Evolutionary conservation across 345 rosid species (phyloP).

Genomic region (Sisymbrium irio): DNA sequence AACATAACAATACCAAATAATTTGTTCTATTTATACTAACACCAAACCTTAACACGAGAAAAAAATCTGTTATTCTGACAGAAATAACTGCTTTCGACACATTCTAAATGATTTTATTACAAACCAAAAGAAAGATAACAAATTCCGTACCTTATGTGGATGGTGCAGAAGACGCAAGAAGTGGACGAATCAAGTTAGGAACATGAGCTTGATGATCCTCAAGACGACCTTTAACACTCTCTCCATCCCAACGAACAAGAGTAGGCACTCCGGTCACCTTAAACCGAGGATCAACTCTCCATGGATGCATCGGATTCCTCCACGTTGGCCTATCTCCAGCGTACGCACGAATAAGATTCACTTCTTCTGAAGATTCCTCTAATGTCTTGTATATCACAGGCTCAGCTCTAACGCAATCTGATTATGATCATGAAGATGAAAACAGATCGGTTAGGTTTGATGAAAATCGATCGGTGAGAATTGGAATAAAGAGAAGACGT

Average conservation of each 20-base stretch:
- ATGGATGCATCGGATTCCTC: slow-evolving; percentile 71
- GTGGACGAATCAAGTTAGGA: slow-evolving; percentile 53
- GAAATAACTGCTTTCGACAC: too few species aligned
- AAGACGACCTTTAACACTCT: slow-evolving; percentile 53
- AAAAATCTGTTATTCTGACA: too few species aligned
- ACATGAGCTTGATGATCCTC: slow-evolving; percentile 85
- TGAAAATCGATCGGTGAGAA: too few species aligned
- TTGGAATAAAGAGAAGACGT: background rate
- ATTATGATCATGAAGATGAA: background rate
- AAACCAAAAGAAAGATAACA: too few species aligned
- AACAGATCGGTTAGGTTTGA: too few species aligned
- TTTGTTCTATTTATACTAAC: background rate
- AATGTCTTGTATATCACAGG: slow-evolving; percentile 77
- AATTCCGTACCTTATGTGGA: background rate
- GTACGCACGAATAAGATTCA: slow-evolving; percentile 63
- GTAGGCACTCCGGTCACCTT: slow-evolving; percentile 87
- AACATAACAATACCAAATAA: background rate
- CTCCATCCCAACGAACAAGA: slow-evolving; percentile 62
- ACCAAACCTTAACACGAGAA: background rate
- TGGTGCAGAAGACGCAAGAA: slow-evolving; percentile 22
- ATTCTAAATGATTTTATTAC: too few species aligned
- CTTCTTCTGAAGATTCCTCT: slow-evolving; percentile 54
- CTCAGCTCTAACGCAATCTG: slow-evolving; percentile 93
- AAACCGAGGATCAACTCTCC: slow-evolving; percentile 68
- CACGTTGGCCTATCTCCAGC: slow-evolving; percentile 90